Evolutionary conservation across 495 filamentous ascomycete species (phyloP), one percentile per base, ranked within the genome.

Genomic region (Cairneyella variabilis): DNA sequence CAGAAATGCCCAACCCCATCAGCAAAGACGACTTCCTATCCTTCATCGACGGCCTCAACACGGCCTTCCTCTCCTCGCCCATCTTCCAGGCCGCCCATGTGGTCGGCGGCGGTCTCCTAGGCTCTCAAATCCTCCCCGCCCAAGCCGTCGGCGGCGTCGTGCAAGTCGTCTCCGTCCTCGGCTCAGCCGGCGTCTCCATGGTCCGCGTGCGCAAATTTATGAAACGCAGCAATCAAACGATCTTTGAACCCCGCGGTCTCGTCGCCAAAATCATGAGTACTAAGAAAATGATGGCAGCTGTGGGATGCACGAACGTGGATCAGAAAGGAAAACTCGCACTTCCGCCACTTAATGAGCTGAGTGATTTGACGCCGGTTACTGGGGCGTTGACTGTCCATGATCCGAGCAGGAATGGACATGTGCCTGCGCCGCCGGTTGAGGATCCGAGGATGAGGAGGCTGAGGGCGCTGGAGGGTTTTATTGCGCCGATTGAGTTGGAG

Each of bases 1-100:
- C 11, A 12, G 20, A 8, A 3, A 43, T 49, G 10, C 22, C 32
- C 1, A 41, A 47, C 11, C 53, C 43, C 2, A 48, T 55, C 23
- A 11, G 16, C 32, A 10, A 16, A n/a, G 14, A 18, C 7, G 34
- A 41, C n/a, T 49, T 49, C 34, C 45, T 55, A 7, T 12, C 36
- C 8, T 55, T 55, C 37, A 42, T 55, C 37, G 43, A 55, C 36
- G 27, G 53, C 6, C 44, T 55, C 16, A 55, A 55, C 37, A 18
- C 17, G 18, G 51, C 25, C 21, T 55, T 55, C 18, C n/a, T 55
- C 18, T 55, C 53, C 5, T n/a, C 21, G 1, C 44, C 53, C 14
- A 27, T 55, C 26, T 55, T 55, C 44, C 53, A 55, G 28, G 44
- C 37, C 2, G 53, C 34, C 1, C 43, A 49, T 14, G 23, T 49